Conservation (phyloP, 2,329 filamentous ascomycete species). For the Myriosclerotinia duriaeana region DNA sequence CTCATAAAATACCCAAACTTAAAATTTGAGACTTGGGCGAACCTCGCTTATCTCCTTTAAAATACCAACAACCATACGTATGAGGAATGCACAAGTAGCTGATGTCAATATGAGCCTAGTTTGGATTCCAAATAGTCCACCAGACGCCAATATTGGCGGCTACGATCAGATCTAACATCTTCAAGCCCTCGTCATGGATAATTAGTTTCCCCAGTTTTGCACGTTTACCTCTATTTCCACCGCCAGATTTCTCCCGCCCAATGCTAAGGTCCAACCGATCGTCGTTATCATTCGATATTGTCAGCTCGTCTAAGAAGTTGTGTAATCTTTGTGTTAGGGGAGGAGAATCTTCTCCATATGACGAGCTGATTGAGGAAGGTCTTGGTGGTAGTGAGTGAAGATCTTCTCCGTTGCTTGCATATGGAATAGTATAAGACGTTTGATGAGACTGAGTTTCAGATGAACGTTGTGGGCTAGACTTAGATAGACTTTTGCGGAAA, state of each 20-base stretch:
- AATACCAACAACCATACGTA: not conserved
- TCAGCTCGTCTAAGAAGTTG: constrained; percentile 12
- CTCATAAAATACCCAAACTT: not conserved
- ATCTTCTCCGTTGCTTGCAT: constrained; percentile 32
- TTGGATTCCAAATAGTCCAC: constrained; percentile 79
- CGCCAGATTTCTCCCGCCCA: constrained; percentile 80
- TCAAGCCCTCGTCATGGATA: constrained; percentile 82
- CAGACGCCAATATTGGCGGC: constrained; percentile 89
- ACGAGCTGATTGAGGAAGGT: constrained; percentile 27
- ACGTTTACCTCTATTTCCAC: constrained; percentile 79
- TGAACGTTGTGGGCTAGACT: constrained; percentile 34
- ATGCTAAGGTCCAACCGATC: constrained; percentile 68
- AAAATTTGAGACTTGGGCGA: not conserved
- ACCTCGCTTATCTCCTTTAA: not conserved
- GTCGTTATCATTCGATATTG: constrained; percentile 35
- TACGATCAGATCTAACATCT: constrained; percentile 92
- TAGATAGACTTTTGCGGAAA: constrained; percentile 19
- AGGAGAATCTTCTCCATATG: constrained; percentile 24
- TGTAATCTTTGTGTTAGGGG: constrained; percentile 5
- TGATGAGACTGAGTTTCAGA: constrained; percentile 29
- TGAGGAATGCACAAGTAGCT: not conserved
- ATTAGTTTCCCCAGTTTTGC: constrained; percentile 94
- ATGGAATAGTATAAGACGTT: constrained; percentile 32
- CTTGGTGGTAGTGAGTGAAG: constrained; percentile 33
- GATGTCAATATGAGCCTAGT: not conserved